These are phyloP conservation scores for Fusarium sp. DNA, from an alignment of 2,329 filamentous ascomycete species.

Conservation along the genomic window DNA sequence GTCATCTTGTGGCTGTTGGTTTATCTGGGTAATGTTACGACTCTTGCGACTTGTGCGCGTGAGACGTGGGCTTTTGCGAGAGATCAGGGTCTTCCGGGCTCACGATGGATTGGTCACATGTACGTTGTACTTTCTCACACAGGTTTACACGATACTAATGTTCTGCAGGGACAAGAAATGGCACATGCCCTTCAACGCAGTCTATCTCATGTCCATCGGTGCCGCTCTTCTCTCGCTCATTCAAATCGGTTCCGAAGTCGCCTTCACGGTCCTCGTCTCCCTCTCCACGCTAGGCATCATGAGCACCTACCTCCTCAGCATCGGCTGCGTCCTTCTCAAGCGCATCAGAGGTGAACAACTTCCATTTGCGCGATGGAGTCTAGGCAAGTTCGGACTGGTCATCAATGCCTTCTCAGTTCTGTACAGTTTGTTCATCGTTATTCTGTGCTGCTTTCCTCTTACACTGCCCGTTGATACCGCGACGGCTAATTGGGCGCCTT, in stretches of 20 bases:
- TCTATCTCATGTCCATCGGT: conserved; percentile 29
- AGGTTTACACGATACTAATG: rapidly evolving
- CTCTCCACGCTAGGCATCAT: conserved; percentile 28
- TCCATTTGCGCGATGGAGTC: conserved; percentile 21
- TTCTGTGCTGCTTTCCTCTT: conserved; percentile 28
- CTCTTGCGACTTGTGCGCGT: conserved; percentile 26
- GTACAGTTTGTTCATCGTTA: conserved; percentile 29
- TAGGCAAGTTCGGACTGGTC: conserved; percentile 8
- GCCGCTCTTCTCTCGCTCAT: conserved; percentile 22
- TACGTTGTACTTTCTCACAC: background rate
- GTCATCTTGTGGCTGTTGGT: conserved; percentile 26
- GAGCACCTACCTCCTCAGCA: conserved; percentile 27
- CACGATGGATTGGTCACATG: conserved; percentile 27
- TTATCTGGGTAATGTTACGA: conserved; percentile 23
- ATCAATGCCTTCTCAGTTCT: conserved; percentile 27
- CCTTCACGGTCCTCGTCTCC: conserved; percentile 17
- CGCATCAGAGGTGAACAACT: conserved; percentile 21
- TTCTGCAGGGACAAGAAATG: conserved; percentile 16
- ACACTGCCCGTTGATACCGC: conserved; percentile 13
- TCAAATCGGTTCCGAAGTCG: conserved; percentile 24
- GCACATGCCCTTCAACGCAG: conserved; percentile 30
- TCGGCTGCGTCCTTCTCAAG: conserved; percentile 27
- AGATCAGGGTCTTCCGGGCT: conserved; percentile 25
- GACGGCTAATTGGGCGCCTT: conserved; percentile 25
- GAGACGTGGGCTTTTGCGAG: conserved; percentile 25